A percentile compares a stretch with the other conserved stretches of the same genome.
Conservation (phyloP, 331 rosid genomes). For the Telfairia occidentalis region DNA sequence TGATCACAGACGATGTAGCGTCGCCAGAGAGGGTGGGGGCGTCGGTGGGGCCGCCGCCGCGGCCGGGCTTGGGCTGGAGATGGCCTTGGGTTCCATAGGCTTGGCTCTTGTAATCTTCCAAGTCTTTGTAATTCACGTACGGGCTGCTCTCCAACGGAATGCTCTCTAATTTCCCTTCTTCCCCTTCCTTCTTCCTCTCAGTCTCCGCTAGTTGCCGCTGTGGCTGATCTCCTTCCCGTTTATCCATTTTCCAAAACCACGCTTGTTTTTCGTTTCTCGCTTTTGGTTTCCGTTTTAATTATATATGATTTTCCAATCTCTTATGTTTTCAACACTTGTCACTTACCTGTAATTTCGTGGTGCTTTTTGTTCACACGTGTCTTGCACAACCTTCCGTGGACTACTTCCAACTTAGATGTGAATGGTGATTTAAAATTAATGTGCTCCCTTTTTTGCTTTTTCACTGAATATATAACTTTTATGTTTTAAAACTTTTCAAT, state of each 20-base stretch:
- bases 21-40: constrained; percentile 16
- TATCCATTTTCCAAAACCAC: not conserved
- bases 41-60: constrained; percentile 11
- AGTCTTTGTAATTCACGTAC: constrained; percentile 6
- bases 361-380: not conserved
- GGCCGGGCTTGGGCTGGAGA: constrained; percentile 4
- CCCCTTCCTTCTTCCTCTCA: not conserved
- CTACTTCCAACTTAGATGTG: not conserved
- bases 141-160: constrained; percentile 13
- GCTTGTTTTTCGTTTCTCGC: not conserved
- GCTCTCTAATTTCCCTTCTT: not conserved
- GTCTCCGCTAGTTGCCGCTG: not conserved
- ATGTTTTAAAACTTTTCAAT: no score
- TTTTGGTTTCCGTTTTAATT: not conserved
- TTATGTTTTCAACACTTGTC: not conserved
- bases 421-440: no score
- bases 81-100: constrained; percentile 14
- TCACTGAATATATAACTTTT: no score
- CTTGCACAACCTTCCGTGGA: not conserved
- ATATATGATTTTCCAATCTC: not conserved
- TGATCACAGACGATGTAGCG: not conserved
- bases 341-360: not conserved
- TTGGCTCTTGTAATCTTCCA: constrained; percentile 14
- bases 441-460: no score
- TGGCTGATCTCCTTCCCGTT: not conserved